Base-by-base conservation (phyloP, 805 yeast species). In the Starmerella vaccinii region DNA sequence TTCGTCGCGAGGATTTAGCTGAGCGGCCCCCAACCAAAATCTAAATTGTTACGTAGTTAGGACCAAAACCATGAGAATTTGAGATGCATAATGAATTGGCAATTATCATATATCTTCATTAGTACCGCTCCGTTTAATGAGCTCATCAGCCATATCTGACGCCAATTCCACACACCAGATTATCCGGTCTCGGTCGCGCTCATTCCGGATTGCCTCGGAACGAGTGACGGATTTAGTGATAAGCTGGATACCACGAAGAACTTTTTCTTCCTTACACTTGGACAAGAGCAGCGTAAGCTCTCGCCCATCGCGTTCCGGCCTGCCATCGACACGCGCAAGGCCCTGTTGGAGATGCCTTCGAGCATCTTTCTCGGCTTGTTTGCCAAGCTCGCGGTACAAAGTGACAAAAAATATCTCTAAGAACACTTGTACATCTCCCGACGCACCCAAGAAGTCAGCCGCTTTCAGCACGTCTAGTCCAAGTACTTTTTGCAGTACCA, bases 401-500 rank as follows among this genome's bases (percentile, higher is more conserved):
- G 82, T 77, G 23, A 83, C 81, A 47, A 89, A 65, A 46, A 85
- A 65, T 26, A 87, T 74, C 61, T 90, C 96, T 56, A 86, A 53
- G 59, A 90, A 86, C 19, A 87, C 65, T 34, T 73, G 72, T 1
- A 80, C 73, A 55, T 85, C 89, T 0, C 74, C 60, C 21, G 74
- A 71, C 0, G 80, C 77, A 0, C 87, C 77, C 50, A 89, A 65
- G 52, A 89, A 81, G 57, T 90, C 84, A 29, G 85, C 76, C 6
- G 79, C 80, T 57, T 83, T 77, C 56, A 92, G 71, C 2, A 84
- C 67, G 60, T 85, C 89, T 44, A 92, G 69, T 2, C 87, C 79
- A 53, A 90, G 69, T 0, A 81, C 73, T 1, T 84, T 85, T 59
- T 84, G 87, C 2, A 84, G 79, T 16, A 89, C 75, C 40, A 92